Base-by-base conservation (phyloP, 1,284 basidiomycete genomes). In the Filobasidium uniguttulatum region DNA sequence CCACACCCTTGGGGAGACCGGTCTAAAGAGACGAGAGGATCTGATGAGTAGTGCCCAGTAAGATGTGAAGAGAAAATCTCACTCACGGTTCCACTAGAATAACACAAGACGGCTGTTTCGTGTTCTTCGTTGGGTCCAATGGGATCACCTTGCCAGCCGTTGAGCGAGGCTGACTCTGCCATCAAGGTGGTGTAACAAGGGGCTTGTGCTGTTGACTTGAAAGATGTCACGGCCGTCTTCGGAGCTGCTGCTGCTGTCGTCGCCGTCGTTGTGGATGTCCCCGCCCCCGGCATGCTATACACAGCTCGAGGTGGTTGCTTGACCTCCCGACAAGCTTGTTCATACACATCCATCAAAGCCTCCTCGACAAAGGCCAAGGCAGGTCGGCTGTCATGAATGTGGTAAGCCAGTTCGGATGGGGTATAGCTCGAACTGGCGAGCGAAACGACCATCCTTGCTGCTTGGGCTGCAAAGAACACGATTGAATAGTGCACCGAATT, bases 401-500 rank as follows among this genome's bases (percentile, higher is more conserved):
- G 69, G 52, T 69, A 66, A 0, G 63, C 59, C 2, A 71, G 58
- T 43, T 71, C 69, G 4, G 52, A 28, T 10, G 65, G 57, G n/a
- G 62, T 62, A 52, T 62, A 67, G 17, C 57, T 62, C 29, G 60
- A 61, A 48, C 66, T 69, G 10, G 62, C 64, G 1, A 65, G 63
- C 2, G 64, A 64, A 6, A 62, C 58, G 8, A 62, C 50, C 9
- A 61, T 44, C 1, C 61, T 62, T 2, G 59, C 57, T 3, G 64
- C 63, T 44, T 68, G 57, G 73, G 71, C 59, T 2, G 78, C 82
- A 37, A 78, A 75, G 5, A 80, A 60, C 12, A 76, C 72, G 37
- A 81, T 68, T 0, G 81, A 79, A 75, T 78, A 85, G 22, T 72
- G 70, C 30, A 85, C 58, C 15, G 72, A 75, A 62, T 85, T 85